Base-by-base conservation (phyloP, 805 yeast genomes). In the Debaryomyces maramus region DNA sequence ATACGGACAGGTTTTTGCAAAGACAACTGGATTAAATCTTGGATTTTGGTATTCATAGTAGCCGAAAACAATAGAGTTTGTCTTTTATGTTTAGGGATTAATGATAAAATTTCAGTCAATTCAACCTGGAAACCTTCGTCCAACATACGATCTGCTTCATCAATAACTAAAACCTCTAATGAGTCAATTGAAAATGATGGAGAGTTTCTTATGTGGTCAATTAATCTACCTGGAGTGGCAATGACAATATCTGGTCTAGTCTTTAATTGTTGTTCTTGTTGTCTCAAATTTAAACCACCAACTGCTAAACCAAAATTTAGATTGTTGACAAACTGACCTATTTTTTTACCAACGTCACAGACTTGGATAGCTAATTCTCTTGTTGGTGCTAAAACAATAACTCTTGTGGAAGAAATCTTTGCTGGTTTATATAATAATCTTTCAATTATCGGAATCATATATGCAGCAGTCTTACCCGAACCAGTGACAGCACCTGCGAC, bases 401-500 rank as follows among this genome's bases (percentile, higher is more conserved):
- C 99, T 60, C 97, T 78, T 2, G 98, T 90, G 1, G 95, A 78
- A 0, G 97, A 84, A 4, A 86, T 67, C 55, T 86, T 86, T 39
- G 87, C 75, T 9, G 98, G 97, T 53, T 93, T 87, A 66, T 83
- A 91, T 21, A 93, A 67, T 24, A 93, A 72, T 66, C 99, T 81
- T 67, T 93, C 99, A 45, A 93, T 80, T 32, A 90, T 88, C 10
- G 99, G 99, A 40, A 93, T 85, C 84, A 93, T 83, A 60, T 88
- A 93, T 1, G 99, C 99, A 2, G 97, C 99, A 17, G 99, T 93
- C 63, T 93, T 93, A 77, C 99, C 99, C 15, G 98, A 91, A 70
- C 99, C 99, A 4, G 99, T 93, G 17, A 88, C 96, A 24, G 99
- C 99, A 72, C 98, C 98, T 13, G 98, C 99, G 54, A 93, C 97